phyloP scores from a whole-genome alignment of 2,329 filamentous ascomycete genomes.

The Alternaria viburni region DNA sequence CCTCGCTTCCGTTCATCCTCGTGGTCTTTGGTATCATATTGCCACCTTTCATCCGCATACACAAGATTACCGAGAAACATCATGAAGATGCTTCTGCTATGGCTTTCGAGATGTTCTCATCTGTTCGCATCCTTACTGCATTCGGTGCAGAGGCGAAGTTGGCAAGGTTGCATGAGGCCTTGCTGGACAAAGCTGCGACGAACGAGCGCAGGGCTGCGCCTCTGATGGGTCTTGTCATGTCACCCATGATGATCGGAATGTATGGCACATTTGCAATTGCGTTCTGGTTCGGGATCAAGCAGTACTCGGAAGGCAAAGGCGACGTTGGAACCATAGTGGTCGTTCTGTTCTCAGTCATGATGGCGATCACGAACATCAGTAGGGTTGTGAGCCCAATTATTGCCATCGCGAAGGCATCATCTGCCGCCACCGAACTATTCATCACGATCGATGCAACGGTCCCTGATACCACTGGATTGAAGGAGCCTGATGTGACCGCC shows the following conservation, averaged over 20 bases:
- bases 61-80: constrained; percentile 40
- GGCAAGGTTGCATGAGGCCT: constrained; percentile 33
- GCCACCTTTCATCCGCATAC: constrained; percentile 41
- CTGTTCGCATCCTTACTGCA: constrained; percentile 45
- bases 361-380: constrained; percentile 44
- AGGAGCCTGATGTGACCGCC: constrained; percentile 43
- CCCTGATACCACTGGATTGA: constrained; percentile 37
- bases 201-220: constrained; percentile 39
- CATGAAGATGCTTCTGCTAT: constrained; percentile 46
- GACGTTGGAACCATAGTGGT: constrained; percentile 45
- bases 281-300: constrained; percentile 50
- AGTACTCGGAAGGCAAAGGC: constrained; percentile 37
- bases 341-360: constrained; percentile 50
- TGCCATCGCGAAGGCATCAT: constrained; percentile 42
- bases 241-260: constrained; percentile 43
- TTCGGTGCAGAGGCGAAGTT: constrained; percentile 49
- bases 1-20: constrained; percentile 50
- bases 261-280: constrained; percentile 48
- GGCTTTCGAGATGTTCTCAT: constrained; percentile 49
- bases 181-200: constrained; percentile 35
- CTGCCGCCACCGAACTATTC: constrained; percentile 46
- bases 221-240: constrained; percentile 43
- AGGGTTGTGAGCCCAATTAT: constrained; percentile 41
- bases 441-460: constrained; percentile 44
- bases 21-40: constrained; percentile 38